Conservation (phyloP, 768 basidiomycete genomes). For the Suillus subluteus region DNA sequence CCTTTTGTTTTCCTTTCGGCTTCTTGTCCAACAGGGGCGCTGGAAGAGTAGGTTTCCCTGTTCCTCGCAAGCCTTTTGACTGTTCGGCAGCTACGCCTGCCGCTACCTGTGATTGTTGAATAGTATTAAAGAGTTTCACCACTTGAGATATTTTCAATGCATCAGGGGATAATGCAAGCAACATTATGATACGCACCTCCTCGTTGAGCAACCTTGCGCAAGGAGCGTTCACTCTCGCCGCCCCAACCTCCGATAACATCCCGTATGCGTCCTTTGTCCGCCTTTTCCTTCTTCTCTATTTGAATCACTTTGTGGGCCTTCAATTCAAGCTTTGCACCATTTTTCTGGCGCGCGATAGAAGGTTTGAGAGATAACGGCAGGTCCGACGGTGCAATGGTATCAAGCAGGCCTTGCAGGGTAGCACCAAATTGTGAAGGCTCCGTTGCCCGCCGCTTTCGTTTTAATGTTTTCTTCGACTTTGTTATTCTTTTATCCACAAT, state of each 20-base stretch:
- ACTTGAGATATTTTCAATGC: constrained; percentile 39
- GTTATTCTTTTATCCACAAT: constrained; percentile 53
- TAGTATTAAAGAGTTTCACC: constrained; percentile 85
- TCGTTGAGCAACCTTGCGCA: constrained; percentile 84
- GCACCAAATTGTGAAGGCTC: constrained; percentile 74
- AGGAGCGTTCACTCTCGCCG: constrained; percentile 73
- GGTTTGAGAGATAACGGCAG: constrained; percentile 81
- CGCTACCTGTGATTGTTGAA: constrained; percentile 77
- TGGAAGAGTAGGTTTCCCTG: constrained; percentile 73
- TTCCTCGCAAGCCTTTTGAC: constrained; percentile 63
- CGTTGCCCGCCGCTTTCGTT: constrained; percentile 83
- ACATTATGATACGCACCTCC: constrained; percentile 57
- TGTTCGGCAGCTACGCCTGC: constrained; percentile 56
- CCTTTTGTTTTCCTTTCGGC: constrained; percentile 49
- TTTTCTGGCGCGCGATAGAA: constrained; percentile 65
- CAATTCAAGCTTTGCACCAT: constrained; percentile 75
- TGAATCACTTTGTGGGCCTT: constrained; percentile 74
- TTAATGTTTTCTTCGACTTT: constrained; percentile 81
- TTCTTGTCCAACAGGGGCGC: constrained; percentile 61
- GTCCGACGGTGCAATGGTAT: constrained; percentile 69
- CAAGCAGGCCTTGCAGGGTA: constrained; percentile 71
- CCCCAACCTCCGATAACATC: constrained; percentile 91
- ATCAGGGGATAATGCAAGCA: background rate
- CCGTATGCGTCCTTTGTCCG: constrained; percentile 66
- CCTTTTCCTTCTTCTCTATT: constrained; percentile 72